Conservation (phyloP, 2,329 filamentous ascomycete species). For the Botryotinia globosa region DNA sequence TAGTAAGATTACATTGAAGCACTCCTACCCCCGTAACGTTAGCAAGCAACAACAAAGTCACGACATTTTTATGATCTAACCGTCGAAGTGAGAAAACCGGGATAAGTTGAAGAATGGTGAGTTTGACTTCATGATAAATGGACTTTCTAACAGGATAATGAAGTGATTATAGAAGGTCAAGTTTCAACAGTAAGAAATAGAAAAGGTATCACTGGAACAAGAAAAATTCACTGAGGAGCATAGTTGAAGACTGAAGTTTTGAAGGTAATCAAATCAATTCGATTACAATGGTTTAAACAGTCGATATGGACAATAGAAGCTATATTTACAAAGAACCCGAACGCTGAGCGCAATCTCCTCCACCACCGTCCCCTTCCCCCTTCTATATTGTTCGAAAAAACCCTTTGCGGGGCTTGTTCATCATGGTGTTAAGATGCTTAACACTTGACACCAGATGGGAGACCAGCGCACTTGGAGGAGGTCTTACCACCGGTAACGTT, state of each 20-base stretch:
- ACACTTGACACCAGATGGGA: constrained; percentile 34
- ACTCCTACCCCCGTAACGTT: neutral
- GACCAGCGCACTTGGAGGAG: constrained; percentile 42
- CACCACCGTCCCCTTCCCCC: neutral
- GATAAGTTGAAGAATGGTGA: neutral
- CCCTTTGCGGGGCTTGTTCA: neutral
- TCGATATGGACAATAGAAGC: neutral
- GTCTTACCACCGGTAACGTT: constrained; percentile 51
- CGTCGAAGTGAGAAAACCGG: neutral
- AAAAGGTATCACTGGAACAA: neutral
- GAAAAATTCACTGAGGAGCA: neutral
- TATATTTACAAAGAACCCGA: constrained; percentile 5
- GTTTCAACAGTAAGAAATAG: neutral
- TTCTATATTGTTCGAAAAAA: neutral
- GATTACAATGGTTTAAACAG: constrained; percentile 3
- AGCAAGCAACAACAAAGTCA: neutral
- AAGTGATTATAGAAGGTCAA: neutral
- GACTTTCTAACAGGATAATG: neutral
- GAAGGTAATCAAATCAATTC: constrained; percentile 1
- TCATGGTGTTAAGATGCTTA: constrained; percentile 19
- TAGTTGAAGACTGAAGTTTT: neutral
- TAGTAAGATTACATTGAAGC: neutral
- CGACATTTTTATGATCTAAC: neutral
- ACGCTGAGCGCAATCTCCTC: neutral
- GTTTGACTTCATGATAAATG: neutral